These are phyloP conservation scores for Colletotrichum camelliae DNA, from an alignment of 2,329 filamentous ascomycete species.

Conservation along the genomic window DNA sequence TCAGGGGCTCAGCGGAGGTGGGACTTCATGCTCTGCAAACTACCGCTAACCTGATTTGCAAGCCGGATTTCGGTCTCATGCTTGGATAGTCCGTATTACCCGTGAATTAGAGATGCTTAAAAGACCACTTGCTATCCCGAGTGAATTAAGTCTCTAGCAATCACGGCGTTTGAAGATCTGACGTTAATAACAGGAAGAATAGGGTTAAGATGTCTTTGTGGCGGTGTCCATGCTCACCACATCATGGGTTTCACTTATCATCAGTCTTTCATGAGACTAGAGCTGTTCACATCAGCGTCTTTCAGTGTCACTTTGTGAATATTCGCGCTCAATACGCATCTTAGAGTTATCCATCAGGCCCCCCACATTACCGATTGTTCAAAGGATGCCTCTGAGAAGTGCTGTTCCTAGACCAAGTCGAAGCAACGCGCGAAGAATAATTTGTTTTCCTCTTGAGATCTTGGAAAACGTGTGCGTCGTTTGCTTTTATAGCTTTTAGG, in stretches of 20 bases:
- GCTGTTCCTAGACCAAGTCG: not conserved
- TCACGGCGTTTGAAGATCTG: no score
- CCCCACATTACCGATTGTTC: not conserved
- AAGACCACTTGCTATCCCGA: no score
- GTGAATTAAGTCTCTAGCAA: no score
- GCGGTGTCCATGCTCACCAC: not conserved
- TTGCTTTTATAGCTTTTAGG: not conserved
- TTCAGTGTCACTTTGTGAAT: not conserved
- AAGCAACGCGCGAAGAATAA: not conserved
- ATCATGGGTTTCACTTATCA: fast-evolving
- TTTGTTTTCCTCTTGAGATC: not conserved
- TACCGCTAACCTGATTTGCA: no score
- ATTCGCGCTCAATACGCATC: not conserved
- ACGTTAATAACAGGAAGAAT: no score
- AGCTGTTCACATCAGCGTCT: fast-evolving
- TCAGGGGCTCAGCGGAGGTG: no score
- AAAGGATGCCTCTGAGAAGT: not conserved
- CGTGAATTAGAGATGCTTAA: no score
- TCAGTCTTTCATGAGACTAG: not conserved
- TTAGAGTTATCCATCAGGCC: not conserved
- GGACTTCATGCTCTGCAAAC: no score
- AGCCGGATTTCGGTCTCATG: no score
- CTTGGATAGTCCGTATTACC: no score
- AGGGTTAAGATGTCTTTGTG: no score
- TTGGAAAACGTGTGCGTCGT: not conserved